Evolutionary conservation across 352 stramenopile genomes (phyloP).

Genomic region (Phytophthora cryptogea): DNA sequence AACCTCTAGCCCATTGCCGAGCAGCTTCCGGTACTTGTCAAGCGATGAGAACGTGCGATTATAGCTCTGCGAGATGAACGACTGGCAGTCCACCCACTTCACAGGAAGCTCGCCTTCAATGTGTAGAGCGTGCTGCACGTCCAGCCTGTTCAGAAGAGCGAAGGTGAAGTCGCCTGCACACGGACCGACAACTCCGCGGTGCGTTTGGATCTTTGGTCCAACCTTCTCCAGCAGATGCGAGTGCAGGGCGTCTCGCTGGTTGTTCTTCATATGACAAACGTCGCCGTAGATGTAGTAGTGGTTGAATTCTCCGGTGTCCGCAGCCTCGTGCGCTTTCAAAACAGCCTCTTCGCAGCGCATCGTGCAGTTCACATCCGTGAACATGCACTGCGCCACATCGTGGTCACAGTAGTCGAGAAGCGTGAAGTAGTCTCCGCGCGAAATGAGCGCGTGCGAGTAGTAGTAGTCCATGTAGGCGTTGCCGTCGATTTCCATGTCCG

Average conservation of each 20-base stretch:
- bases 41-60: slow-evolving; percentile 53
- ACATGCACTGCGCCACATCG: slow-evolving; percentile 66
- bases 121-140: slow-evolving; percentile 63
- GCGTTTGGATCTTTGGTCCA: slow-evolving; percentile 34
- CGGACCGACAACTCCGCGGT: slow-evolving; percentile 56
- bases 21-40: slow-evolving; percentile 64
- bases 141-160: slow-evolving; percentile 50
- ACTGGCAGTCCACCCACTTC: slow-evolving; percentile 65
- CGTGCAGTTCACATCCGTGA: slow-evolving; percentile 54
- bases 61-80: slow-evolving; percentile 51
- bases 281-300: slow-evolving; percentile 80
- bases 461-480: slow-evolving; percentile 80
- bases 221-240: slow-evolving; percentile 36
- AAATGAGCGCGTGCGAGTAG: slow-evolving; percentile 81
- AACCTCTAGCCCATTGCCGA: slow-evolving; percentile 47
- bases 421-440: slow-evolving; percentile 56
- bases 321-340: slow-evolving; percentile 40
- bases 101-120: slow-evolving; percentile 44
- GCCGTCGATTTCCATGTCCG: slow-evolving; percentile 67
- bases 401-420: slow-evolving; percentile 56
- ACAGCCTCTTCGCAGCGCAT: slow-evolving; percentile 50
- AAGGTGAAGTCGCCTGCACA: slow-evolving; percentile 63
- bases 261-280: slow-evolving; percentile 61
- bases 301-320: slow-evolving; percentile 56
- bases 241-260: slow-evolving; percentile 47